These are phyloP conservation scores for Leccinum obscurum DNA, from an alignment of 768 basidiomycete genomes.

Conservation along the genomic window DNA sequence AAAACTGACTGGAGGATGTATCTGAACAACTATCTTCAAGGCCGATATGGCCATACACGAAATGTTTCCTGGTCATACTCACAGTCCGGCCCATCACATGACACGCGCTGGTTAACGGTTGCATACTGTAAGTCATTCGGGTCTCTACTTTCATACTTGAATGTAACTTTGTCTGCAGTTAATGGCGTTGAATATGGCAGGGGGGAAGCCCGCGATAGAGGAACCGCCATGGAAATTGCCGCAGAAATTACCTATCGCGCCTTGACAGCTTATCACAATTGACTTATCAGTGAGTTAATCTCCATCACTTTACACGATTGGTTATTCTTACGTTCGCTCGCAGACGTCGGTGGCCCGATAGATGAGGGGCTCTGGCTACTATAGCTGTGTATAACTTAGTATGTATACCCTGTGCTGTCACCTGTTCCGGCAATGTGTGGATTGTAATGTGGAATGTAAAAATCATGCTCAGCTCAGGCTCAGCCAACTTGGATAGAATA, in stretches of 20 bases:
- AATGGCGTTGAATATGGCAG: conserved; percentile 29
- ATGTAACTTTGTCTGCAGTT: conserved; percentile 13
- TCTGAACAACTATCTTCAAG: conserved; percentile 33
- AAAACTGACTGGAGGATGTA: conserved; percentile 30
- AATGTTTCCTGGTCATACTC: conserved; percentile 23
- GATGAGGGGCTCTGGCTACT: background rate
- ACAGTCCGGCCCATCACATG: conserved; percentile 25
- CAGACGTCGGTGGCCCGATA: background rate
- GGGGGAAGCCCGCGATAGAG: conserved; percentile 28
- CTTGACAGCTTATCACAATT: conserved; percentile 22
- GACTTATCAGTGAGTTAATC: conserved; percentile 7
- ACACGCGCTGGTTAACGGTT: conserved; percentile 26
- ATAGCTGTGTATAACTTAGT: conserved; percentile 1
- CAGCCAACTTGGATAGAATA: background rate
- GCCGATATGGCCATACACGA: conserved; percentile 32
- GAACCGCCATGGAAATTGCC: conserved; percentile 32
- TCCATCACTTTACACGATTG: background rate
- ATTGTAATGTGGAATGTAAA: conserved; percentile 9
- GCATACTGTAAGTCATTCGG: conserved; percentile 25
- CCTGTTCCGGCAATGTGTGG: background rate
- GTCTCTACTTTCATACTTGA: background rate
- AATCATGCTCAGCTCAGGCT: background rate
- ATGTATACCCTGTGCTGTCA: conserved; percentile 1
- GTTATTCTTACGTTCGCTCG: background rate
- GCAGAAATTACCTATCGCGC: conserved; percentile 29